These are phyloP conservation scores for Hyaloscypha variabilis DNA, from an alignment of 495 filamentous ascomycete species.

Conservation along the genomic window DNA sequence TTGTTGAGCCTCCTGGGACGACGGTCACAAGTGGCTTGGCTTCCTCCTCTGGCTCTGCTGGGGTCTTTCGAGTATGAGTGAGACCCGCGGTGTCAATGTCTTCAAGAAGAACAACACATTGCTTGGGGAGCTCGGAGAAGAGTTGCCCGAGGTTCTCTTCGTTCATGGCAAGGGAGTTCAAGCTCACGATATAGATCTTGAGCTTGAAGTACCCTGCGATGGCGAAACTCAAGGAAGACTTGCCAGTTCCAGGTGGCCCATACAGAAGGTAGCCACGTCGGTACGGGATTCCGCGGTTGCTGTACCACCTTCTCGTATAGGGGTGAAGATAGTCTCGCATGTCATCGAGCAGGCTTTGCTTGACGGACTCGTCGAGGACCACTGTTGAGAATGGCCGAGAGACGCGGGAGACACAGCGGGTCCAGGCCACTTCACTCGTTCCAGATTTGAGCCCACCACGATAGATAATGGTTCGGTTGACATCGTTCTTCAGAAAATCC, in stretches of 20 bases:
- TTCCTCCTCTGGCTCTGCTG: slow-evolving; percentile 28
- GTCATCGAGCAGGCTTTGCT: slow-evolving; percentile 74
- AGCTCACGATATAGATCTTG: slow-evolving; percentile 68
- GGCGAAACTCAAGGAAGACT: slow-evolving; percentile 63
- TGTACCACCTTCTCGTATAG: slow-evolving; percentile 76
- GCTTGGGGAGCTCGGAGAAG: slow-evolving; percentile 67
- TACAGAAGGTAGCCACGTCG: slow-evolving; percentile 89
- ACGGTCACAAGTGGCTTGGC: slow-evolving; percentile 17
- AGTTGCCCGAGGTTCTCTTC: slow-evolving; percentile 73
- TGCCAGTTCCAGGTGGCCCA: slow-evolving; percentile 84
- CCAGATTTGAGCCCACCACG: slow-evolving; percentile 48
- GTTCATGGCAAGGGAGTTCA: slow-evolving; percentile 61
- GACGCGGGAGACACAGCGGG: slow-evolving; percentile 58
- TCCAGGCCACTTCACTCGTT: slow-evolving; percentile 46
- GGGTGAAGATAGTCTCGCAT: slow-evolving; percentile 90
- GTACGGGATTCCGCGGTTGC: slow-evolving; percentile 71
- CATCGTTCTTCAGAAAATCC: slow-evolving; percentile 59
- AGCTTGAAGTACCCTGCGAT: slow-evolving; percentile 73
- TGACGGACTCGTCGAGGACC: slow-evolving; percentile 75
- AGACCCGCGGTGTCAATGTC: slow-evolving; percentile 75
- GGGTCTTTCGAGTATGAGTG: slow-evolving; percentile 56
- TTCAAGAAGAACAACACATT: slow-evolving; percentile 73
- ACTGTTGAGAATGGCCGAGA: slow-evolving; percentile 85
- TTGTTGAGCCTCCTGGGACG: slow-evolving; percentile 16
- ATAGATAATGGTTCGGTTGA: slow-evolving; percentile 67